Evolutionary conservation across 139 green algal genomes (phyloP).

Genomic region (Auxenochlorella pyrenoidosa): DNA sequence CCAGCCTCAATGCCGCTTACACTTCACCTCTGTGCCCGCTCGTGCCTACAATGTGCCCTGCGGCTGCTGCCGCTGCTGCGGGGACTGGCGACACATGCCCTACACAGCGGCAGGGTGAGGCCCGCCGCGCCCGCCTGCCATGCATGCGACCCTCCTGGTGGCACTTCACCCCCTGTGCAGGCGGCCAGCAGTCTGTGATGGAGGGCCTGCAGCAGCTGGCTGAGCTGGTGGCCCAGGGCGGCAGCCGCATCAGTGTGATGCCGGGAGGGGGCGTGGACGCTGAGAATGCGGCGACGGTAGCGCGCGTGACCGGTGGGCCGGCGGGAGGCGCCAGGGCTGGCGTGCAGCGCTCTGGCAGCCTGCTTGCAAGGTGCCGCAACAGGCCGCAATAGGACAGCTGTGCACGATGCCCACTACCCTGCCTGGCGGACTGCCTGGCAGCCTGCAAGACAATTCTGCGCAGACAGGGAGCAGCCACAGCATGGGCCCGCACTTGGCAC

Average conservation of each 20-base stretch:
- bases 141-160: too few relatives aligned
- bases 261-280: slow-evolving; percentile 39
- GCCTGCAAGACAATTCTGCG: not conserved
- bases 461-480: not conserved
- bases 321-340: not conserved
- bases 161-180: not conserved
- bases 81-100: not conserved
- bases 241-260: slow-evolving; percentile 38
- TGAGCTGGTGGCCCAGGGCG: slow-evolving; percentile 23
- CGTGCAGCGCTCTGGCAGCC: too few relatives aligned
- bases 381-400: too few relatives aligned
- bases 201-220: slow-evolving; percentile 24
- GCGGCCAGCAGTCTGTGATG: slow-evolving; percentile 24
- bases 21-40: not conserved
- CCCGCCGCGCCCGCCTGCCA: not conserved
- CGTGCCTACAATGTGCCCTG: not conserved
- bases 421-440: too few relatives aligned
- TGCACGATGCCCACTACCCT: too few relatives aligned
- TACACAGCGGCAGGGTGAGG: too few relatives aligned
- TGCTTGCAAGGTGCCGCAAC: too few relatives aligned
- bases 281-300: slow-evolving; percentile 37
- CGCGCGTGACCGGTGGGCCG: slow-evolving; percentile 5
- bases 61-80: not conserved
- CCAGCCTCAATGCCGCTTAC: too few relatives aligned
- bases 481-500: not conserved